These are phyloP conservation scores for Panaeolus papilionaceus DNA, from an alignment of 768 basidiomycete species.

Conservation along the genomic window DNA sequence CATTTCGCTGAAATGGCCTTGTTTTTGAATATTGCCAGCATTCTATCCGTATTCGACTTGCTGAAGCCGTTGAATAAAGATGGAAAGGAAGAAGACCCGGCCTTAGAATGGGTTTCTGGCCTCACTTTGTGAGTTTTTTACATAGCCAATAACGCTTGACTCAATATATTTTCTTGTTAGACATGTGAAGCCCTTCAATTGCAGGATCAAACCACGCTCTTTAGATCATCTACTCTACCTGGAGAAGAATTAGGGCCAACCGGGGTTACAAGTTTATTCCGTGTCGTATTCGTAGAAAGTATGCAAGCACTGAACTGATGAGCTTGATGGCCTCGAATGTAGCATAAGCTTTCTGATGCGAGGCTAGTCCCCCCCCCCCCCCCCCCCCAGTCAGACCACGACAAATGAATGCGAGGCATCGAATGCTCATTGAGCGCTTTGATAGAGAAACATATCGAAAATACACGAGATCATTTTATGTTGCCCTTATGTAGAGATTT, in stretches of 20 bases:
- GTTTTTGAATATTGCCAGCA: conserved; percentile 43
- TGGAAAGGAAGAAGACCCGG: conserved; percentile 44
- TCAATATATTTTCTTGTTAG: conserved; percentile 19
- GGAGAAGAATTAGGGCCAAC: conserved; percentile 9
- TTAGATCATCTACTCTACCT: conserved; percentile 24
- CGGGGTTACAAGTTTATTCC: no score
- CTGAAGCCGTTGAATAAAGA: conserved; percentile 38
- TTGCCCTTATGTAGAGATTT: no score
- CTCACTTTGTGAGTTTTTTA: conserved; percentile 28
- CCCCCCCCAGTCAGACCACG: no score
- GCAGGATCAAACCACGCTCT: conserved; percentile 33
- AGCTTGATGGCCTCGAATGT: no score
- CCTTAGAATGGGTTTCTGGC: conserved; percentile 38
- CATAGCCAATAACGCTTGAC: background rate
- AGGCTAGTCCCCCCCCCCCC: no score
- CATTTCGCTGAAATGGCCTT: conserved; percentile 41
- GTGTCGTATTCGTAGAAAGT: no score
- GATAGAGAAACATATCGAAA: no score
- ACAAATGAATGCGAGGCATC: no score
- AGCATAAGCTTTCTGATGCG: no score
- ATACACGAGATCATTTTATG: no score
- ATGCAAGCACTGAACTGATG: no score
- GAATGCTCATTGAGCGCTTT: no score
- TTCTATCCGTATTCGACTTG: conserved; percentile 46
- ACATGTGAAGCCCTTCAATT: conserved; percentile 33